These are phyloP conservation scores for Xylaria sp. DNA, from an alignment of 2,329 filamentous ascomycete genomes.

Conservation along the genomic window DNA sequence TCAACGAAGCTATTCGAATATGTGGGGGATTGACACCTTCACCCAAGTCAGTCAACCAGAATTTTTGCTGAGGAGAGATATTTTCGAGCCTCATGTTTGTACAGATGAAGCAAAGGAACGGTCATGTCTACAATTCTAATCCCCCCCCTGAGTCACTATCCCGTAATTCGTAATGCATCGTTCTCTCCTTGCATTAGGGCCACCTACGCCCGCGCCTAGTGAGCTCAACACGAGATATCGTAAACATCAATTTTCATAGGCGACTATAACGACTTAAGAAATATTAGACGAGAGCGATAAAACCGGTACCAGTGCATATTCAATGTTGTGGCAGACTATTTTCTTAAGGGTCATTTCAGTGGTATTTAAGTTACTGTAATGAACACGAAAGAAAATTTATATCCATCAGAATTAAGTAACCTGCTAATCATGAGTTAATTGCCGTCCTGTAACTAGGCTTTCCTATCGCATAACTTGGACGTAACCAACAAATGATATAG, in stretches of 20 bases:
- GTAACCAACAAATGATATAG: conserved; percentile 8
- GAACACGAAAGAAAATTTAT: not conserved
- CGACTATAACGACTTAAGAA: not conserved
- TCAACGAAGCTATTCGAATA: not conserved
- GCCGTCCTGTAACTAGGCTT: not conserved
- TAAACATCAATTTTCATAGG: not conserved
- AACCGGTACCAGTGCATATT: not conserved
- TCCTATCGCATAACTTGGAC: not conserved
- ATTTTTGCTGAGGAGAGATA: no score
- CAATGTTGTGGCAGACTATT: not conserved
- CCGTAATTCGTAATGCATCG: not conserved
- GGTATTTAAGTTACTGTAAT: not conserved
- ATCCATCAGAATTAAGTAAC: not conserved
- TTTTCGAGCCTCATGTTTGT: no score
- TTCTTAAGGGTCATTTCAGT: no score
- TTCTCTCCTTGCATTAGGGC: not conserved
- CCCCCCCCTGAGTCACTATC: conserved; percentile 21
- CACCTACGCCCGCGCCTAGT: no score
- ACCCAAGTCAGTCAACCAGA: not conserved
- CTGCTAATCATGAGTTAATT: not conserved
- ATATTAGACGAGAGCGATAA: not conserved
- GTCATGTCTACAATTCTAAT: no score
- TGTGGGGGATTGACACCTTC: not conserved
- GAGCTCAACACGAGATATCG: not conserved
- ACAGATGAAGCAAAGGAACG: no score